Percentiles rank a stretch among this genome's conserved stretches.
These are phyloP conservation scores for Diaporthe citriasiana DNA, from an alignment of 2,329 filamentous ascomycete species.

Conservation along the genomic window DNA sequence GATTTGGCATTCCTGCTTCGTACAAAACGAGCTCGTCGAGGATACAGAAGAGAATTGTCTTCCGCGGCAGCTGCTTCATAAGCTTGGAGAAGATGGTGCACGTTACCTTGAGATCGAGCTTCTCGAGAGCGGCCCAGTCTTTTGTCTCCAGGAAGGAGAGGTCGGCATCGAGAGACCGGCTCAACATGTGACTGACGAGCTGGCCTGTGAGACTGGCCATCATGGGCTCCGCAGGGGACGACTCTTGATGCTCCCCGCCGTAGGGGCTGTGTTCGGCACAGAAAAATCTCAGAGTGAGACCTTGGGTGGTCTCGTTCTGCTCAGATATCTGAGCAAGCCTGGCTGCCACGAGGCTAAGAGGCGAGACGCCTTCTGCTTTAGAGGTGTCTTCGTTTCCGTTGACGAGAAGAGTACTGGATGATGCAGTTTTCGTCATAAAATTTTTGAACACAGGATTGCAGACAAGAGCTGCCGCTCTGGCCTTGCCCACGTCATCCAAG, in stretches of 20 bases:
- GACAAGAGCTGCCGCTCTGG: constrained; percentile 9
- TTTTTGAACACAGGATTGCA: neutral
- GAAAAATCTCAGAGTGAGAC: neutral
- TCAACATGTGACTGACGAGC: constrained; percentile 28
- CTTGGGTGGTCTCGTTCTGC: neutral
- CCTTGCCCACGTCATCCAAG: neutral
- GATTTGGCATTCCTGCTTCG: neutral
- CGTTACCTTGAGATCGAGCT: neutral
- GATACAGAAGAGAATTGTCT: constrained; percentile 16
- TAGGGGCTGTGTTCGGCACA: constrained; percentile 15
- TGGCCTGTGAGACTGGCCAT: constrained; percentile 32
- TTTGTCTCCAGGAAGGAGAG: neutral
- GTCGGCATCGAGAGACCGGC: neutral
- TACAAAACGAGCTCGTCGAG: constrained; percentile 23
- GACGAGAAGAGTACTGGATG: neutral
- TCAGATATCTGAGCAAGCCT: constrained; percentile 25
- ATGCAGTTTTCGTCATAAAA: neutral
- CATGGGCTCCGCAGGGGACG: constrained; percentile 3
- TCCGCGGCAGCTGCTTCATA: constrained; percentile 10
- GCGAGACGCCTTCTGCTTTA: constrained; percentile 12
- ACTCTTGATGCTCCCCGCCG: neutral
- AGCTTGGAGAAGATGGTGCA: constrained; percentile 7
- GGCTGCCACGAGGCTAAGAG: constrained; percentile 32
- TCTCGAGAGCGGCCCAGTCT: neutral
- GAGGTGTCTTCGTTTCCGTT: constrained; percentile 17